Conservation (phyloP, 2,329 filamentous ascomycete species). For the Alternaria burnsii region DNA sequence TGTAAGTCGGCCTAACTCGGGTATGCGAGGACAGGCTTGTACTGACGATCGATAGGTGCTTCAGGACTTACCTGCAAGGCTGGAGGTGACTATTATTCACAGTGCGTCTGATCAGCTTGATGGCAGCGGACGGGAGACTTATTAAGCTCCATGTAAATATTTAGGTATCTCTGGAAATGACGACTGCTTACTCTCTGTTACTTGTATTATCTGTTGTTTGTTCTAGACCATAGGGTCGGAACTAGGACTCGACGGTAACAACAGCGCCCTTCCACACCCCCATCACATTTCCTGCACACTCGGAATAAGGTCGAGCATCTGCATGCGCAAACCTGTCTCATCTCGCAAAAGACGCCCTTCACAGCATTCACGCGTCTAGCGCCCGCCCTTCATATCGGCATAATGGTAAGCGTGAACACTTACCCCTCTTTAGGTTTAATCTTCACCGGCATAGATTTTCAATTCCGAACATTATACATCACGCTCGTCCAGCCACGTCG, state of each 20-base stretch:
- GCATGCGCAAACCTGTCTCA: background rate
- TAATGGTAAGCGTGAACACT: background rate
- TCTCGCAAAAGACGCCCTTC: background rate
- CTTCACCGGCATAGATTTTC: background rate
- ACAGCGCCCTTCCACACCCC: background rate
- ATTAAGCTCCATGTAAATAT: background rate
- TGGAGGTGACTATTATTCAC: slow-evolving; percentile 11
- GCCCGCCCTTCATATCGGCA: background rate
- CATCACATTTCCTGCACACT: background rate
- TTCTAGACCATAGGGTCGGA: slow-evolving; percentile 4
- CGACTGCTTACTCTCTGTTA: too few species aligned
- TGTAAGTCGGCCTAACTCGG: slow-evolving; percentile 2
- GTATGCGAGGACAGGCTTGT: background rate
- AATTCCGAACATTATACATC: background rate
- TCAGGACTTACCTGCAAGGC: slow-evolving; percentile 12
- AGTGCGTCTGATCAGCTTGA: slow-evolving; percentile 6
- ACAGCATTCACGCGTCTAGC: background rate
- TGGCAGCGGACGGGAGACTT: background rate
- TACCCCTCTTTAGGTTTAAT: background rate
- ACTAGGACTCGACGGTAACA: background rate
- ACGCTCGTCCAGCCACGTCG: background rate
- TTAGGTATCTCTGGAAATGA: background rate
- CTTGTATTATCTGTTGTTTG: background rate
- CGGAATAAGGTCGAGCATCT: background rate
- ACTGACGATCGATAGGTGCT: slow-evolving; percentile 9